A percentile compares a stretch with the other conserved stretches of the same genome.
Conservation (phyloP, 495 filamentous ascomycete genomes). For the Hypoxylon subgilvum region DNA sequence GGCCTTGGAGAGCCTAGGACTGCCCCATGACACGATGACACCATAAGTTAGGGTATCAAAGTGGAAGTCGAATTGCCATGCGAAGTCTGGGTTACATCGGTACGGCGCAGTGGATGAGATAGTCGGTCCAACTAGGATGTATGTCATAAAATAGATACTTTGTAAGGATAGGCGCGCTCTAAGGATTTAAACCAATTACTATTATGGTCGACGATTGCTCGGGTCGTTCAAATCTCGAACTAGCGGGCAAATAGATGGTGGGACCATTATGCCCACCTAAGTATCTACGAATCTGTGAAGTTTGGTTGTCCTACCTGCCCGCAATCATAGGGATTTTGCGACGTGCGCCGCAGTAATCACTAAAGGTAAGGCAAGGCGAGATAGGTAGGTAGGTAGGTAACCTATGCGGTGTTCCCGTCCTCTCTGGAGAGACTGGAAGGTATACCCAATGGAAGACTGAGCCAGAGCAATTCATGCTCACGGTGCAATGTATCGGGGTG, state of each 20-base stretch:
- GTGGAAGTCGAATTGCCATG: slow-evolving; percentile 31
- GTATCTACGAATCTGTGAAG: no score
- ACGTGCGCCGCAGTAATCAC: slow-evolving; percentile 14
- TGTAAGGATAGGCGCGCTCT: slow-evolving; percentile 24
- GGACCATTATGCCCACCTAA: no score
- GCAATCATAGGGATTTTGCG: slow-evolving; percentile 16
- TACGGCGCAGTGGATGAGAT: slow-evolving; percentile 25
- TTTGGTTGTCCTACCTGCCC: no score
- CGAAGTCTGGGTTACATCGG: slow-evolving; percentile 28
- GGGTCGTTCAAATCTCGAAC: no score
- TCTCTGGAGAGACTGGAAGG: background rate
- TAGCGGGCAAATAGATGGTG: slow-evolving; percentile 12
- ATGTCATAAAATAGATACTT: slow-evolving; percentile 12
- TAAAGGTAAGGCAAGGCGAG: slow-evolving; percentile 1
- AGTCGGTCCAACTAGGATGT: slow-evolving; percentile 12
- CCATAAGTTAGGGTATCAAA: slow-evolving; percentile 20
- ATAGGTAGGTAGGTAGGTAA: background rate
- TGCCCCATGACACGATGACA: slow-evolving; percentile 25
- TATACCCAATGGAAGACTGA: background rate
- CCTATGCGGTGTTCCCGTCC: background rate
- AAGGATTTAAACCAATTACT: no score
- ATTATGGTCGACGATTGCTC: no score
- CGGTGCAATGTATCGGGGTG: background rate
- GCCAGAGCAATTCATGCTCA: background rate
- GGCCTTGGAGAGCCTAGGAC: slow-evolving; percentile 9